Evolutionary conservation across 345 rosid species (phyloP).

Genomic region (Gossypium anomalum): DNA sequence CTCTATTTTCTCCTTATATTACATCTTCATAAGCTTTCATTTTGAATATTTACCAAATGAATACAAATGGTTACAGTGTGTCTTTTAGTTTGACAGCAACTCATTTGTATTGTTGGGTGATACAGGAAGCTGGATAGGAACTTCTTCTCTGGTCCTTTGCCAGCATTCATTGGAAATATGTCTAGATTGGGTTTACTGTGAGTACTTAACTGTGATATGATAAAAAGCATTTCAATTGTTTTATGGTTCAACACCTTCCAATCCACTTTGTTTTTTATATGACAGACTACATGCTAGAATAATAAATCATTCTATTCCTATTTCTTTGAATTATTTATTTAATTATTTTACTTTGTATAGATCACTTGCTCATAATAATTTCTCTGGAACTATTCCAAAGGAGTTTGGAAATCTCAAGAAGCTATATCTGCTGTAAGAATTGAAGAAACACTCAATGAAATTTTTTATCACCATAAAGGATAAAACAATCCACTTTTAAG

Average conservation of each 20-base stretch:
- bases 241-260: too few species aligned
- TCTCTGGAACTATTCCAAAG: slow-evolving; percentile 35
- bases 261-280: too few species aligned
- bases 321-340: not conserved
- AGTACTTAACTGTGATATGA: not conserved
- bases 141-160: slow-evolving; percentile 36
- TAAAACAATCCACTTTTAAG: not conserved
- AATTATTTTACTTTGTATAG: slow-evolving; percentile 13
- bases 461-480: not conserved
- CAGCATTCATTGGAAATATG: slow-evolving; percentile 31
- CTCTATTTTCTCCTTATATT: not conserved
- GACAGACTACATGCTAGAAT: too few species aligned
- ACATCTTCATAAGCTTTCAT: not conserved
- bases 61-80: not conserved
- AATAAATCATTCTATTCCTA: too few species aligned
- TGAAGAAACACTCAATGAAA: not conserved
- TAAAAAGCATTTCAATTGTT: not conserved
- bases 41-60: not conserved
- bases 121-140: slow-evolving; percentile 34
- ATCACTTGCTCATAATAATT: slow-evolving; percentile 26
- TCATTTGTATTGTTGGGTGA: not conserved
- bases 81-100: too few species aligned
- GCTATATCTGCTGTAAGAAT: slow-evolving; percentile 29
- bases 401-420: slow-evolving; percentile 36
- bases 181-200: slow-evolving; percentile 21